Evolutionary conservation across 139 green algal genomes (phyloP), one percentile per base, ranked within the genome.

Genomic region (Edaphochlamys debaryana): DNA sequence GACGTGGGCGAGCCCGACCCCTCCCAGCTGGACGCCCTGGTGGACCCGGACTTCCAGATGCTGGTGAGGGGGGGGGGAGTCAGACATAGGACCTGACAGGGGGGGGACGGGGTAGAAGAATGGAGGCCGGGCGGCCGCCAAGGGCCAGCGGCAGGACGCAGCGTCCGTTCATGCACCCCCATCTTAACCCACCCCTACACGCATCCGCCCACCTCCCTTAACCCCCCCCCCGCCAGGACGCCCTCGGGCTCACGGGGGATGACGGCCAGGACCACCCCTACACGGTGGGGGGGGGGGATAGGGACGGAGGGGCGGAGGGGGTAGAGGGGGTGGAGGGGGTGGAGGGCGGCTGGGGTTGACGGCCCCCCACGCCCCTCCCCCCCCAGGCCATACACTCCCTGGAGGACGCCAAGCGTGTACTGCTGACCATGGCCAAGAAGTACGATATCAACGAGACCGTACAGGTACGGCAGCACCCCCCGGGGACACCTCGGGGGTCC

Each of bases 361-460:
- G 48, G 48, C 15, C 48, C 11, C 48, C 11, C 15, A 54, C 48
- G 15, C 48, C 11, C 48, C 11, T 15, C 48, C 11, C 15, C 64
- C 9, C 7, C 3, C 75, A 81, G 75, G 60, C 75, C 38, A 62
- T 81, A n/a, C 41, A 32, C 20, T 63, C 42, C 60, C 60, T 71
- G 30, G 60, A 70, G 5, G 75, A 71, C 58, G 75, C 75, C 58
- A 81, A 81, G 75, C 40, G 40, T 23, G 62, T 71, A 42, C 56
- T 81, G 41, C 6, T 34, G 8, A 0, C 40, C 58, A 71, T 81
- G 75, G 41, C 60, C 19, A 60, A 71, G 19, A 60, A 62, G 60
- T 81, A 81, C 75, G 75, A 81, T 40, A 34, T 81, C 13, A 41
- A 62, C 38, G 75, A 81, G 40, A 41, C 54, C 60, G 60, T 81